A percentile compares a stretch with the other conserved stretches of the same genome.
These are phyloP conservation scores for Acidiella bohemica DNA, from an alignment of 495 filamentous ascomycete genomes.

Conservation along the genomic window DNA sequence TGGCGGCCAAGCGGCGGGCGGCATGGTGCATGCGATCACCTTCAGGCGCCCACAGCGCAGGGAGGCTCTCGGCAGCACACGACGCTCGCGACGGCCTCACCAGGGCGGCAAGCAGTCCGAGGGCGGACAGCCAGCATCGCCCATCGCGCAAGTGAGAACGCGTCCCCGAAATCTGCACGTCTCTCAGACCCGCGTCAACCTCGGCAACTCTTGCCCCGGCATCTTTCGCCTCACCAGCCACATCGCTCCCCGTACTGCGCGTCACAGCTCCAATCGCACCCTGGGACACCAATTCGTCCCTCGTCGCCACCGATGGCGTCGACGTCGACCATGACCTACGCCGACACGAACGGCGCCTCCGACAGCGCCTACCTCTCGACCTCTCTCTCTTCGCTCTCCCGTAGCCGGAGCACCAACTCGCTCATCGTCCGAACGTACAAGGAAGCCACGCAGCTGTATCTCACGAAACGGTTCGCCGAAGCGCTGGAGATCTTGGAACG, in stretches of 20 bases:
- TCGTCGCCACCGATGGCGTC: conserved; percentile 10
- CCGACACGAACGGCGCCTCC: conserved; percentile 5
- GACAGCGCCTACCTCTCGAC: conserved; percentile 31
- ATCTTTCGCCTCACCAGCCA: not conserved
- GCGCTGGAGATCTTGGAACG: conserved; percentile 66
- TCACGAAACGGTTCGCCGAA: conserved; percentile 83
- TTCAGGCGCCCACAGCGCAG: not conserved
- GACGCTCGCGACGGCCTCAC: too few relatives aligned
- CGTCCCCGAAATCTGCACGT: too few relatives aligned
- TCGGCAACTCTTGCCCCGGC: too few relatives aligned
- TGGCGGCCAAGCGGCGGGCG: not conserved
- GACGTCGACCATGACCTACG: conserved; percentile 14
- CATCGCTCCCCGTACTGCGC: not conserved
- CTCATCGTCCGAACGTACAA: conserved; percentile 74
- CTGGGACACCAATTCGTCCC: too few relatives aligned
- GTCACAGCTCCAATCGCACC: not conserved
- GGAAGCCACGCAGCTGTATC: conserved; percentile 76
- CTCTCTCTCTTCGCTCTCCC: conserved; percentile 40
- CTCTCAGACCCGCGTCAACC: too few relatives aligned
- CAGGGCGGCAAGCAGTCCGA: too few relatives aligned
- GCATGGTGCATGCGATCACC: conserved; percentile 3
- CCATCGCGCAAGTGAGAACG: too few relatives aligned
- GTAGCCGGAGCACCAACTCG: conserved; percentile 42
- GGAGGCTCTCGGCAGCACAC: too few relatives aligned
- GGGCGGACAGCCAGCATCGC: too few relatives aligned